phyloP scores from a whole-genome alignment of 305 asterid genomes.

The Fraxinus sp. region DNA sequence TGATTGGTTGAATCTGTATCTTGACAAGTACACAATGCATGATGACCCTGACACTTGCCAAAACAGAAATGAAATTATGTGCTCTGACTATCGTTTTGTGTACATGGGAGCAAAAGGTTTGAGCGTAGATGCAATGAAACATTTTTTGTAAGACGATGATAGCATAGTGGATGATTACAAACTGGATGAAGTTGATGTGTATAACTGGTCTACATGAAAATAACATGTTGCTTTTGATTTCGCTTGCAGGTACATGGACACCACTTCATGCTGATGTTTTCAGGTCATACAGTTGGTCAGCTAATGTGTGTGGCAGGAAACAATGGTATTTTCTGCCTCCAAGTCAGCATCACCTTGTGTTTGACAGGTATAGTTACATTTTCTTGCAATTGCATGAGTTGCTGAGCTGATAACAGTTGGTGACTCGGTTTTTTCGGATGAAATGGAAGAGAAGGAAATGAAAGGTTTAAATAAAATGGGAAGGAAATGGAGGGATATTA shows the following conservation, averaged over 20 bases:
- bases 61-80: constrained; percentile 59
- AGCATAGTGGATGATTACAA: background rate
- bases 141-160: constrained; percentile 30
- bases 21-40: constrained; percentile 79
- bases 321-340: constrained; percentile 88
- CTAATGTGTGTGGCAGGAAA: constrained; percentile 90
- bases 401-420: constrained; percentile 1
- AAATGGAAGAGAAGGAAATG: constrained; percentile 10
- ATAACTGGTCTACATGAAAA: background rate
- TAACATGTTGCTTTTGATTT: constrained; percentile 13
- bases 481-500: background rate
- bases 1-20: constrained; percentile 95
- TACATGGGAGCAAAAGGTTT: constrained; percentile 94
- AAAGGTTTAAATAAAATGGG: background rate
- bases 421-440: background rate
- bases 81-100: constrained; percentile 97
- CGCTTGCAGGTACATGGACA: constrained; percentile 81
- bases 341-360: constrained; percentile 67
- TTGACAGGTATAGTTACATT: constrained; percentile 54
- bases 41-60: constrained; percentile 46
- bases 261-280: constrained; percentile 99
- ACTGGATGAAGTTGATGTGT: background rate
- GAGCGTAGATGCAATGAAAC: constrained; percentile 26
- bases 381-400: background rate
- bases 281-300: constrained; percentile 98